Evolutionary conservation across 768 basidiomycete genomes (phyloP), one percentile per base, ranked within the genome.

Genomic region (Podaxis mareebaensis): DNA sequence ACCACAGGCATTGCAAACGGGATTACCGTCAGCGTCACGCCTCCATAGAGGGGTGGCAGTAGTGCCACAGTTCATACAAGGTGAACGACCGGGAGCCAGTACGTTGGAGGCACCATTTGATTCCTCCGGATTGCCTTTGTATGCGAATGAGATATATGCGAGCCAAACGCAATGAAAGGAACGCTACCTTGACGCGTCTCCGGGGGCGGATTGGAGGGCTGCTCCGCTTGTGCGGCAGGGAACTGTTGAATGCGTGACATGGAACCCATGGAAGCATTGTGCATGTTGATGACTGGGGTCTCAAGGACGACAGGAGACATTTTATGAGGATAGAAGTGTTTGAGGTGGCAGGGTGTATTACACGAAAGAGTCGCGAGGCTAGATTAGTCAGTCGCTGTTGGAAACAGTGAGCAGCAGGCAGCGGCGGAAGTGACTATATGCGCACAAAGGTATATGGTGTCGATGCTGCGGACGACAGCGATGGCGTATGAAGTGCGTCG

Each of bases 1-100:
- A 94, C 93, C 93, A 75, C 93, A 95, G 57, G 91, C 90, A 75
- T 95, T 95, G 80, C 93, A 95, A 71, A 95, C 85, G 54, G 88
- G 84, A 74, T 90, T 92, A 63, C 93, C 93, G 68, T 91, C 86
- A 49, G 82, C 78, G 72, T 92, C 92, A 68, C 92, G 84, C 69
- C 92, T 80, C 93, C 93, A 95, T 28, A 94, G 84, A 39, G 93
- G 92, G 61, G 92, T 93, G 66, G 86, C 83, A 4, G 82, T 78
- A n/a, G 90, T 89, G 17, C 86, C 87, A 76, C 93, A 92, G 74
- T 91, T 91, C 42, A 85, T 80, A 73, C 91, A 92, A 36, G 82
- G 80, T 36, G 82, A 76, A 52, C 80, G 79, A 53, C 78, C 68
- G 64, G 82, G 73, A 7, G 71, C 57, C 54, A 72, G 65, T n/a